phyloP scores from a whole-genome alignment of 1,284 basidiomycete species.

The Abortiporus biennis region DNA sequence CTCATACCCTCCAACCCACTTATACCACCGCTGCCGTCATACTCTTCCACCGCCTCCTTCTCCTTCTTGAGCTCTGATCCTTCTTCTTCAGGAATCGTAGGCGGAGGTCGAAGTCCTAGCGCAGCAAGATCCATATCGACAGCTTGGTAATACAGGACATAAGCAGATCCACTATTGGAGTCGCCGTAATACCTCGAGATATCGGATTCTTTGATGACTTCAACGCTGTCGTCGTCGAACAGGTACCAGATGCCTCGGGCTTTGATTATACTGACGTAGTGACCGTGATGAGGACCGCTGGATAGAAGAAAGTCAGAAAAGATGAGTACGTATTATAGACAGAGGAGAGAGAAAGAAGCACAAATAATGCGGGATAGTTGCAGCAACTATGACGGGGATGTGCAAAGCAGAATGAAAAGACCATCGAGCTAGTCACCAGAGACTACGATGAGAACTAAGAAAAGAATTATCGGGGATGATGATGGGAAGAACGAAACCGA shows the following conservation, averaged over 20 bases:
- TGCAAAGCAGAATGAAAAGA: too few species aligned
- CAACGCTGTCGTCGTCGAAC: constrained; percentile 94
- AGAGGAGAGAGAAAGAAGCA: neutral
- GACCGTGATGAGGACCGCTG: constrained; percentile 94
- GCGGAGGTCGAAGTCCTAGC: constrained; percentile 52
- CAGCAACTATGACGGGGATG: neutral
- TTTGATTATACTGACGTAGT: constrained; percentile 94
- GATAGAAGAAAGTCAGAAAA: constrained; percentile 14
- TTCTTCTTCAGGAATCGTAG: constrained; percentile 15
- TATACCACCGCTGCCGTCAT: too few species aligned
- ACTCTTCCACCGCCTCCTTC: neutral
- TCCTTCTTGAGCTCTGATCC: neutral
- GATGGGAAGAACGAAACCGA: too few species aligned
- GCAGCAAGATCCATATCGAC: constrained; percentile 72
- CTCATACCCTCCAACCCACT: too few species aligned
- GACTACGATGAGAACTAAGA: too few species aligned
- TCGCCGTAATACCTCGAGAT: constrained; percentile 96
- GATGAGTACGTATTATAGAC: constrained; percentile 4
- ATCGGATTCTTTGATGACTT: constrained; percentile 82
- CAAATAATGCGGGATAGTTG: neutral
- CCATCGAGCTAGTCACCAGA: too few species aligned
- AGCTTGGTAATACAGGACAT: constrained; percentile 97
- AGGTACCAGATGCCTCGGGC: constrained; percentile 83
- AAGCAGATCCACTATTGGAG: constrained; percentile 83
- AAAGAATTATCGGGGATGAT: too few species aligned